Percentiles rank a stretch among this genome's conserved stretches.
Evolutionary conservation across 371 early-diverging fungal genomes (phyloP).

Genomic region (Mucor piriformis): DNA sequence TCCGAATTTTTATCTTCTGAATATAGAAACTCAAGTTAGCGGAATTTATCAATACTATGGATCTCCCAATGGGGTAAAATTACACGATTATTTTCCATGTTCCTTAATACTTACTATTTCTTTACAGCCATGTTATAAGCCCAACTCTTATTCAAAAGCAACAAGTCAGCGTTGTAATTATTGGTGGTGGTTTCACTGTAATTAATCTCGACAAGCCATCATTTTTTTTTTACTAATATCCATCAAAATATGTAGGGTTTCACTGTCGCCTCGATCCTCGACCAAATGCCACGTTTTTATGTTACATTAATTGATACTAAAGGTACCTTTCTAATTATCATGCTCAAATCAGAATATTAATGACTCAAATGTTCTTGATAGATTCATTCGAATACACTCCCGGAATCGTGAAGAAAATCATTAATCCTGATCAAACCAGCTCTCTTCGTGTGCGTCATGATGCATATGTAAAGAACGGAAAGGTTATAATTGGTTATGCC

Average conservation of each 20-base stretch:
- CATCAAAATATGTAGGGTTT: constrained; percentile 29
- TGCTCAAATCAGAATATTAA: background rate
- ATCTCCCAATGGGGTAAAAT: constrained; percentile 25
- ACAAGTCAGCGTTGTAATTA: constrained; percentile 33
- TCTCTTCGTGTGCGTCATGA: constrained; percentile 49
- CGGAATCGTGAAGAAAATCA: constrained; percentile 39
- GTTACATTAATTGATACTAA: constrained; percentile 46
- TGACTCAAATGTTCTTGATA: background rate
- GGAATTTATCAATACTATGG: constrained; percentile 25
- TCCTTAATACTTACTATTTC: background rate
- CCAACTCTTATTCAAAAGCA: constrained; percentile 15
- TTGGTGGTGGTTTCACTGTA: constrained; percentile 51
- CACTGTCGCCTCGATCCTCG: constrained; percentile 43
- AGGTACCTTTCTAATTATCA: constrained; percentile 23
- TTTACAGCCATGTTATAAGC: constrained; percentile 5
- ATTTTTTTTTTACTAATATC: background rate
- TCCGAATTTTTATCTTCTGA: background rate
- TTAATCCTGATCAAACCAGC: constrained; percentile 36
- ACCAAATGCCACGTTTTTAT: constrained; percentile 45
- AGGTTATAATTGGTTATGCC: constrained; percentile 50
- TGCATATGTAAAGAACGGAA: constrained; percentile 49
- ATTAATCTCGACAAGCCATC: background rate
- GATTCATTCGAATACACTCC: constrained; percentile 53
- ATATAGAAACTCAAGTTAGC: constrained; percentile 23
- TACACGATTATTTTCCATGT: background rate